Percentiles rank a stretch among this genome's conserved stretches.
Evolutionary conservation across 306 rosid species (phyloP).

Genomic region (Castanospermum australe): DNA sequence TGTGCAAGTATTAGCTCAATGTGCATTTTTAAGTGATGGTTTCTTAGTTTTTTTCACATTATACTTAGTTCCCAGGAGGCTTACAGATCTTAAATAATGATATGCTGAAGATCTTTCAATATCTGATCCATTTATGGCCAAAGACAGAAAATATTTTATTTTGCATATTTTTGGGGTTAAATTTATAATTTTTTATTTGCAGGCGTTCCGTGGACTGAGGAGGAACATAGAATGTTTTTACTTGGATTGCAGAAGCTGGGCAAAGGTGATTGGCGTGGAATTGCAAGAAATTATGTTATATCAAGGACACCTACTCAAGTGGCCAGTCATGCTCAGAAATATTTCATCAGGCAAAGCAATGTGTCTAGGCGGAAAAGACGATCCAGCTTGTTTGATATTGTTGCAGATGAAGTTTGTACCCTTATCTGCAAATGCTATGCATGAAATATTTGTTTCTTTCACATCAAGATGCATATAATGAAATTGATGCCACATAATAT

Average conservation of each 20-base stretch:
- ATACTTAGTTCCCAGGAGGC: neutral
- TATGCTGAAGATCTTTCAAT: neutral
- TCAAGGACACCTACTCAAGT: conserved; percentile 98
- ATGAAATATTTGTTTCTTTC: conserved; percentile 1
- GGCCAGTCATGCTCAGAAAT: conserved; percentile 98
- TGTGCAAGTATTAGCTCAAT: neutral
- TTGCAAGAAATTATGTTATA: conserved; percentile 88
- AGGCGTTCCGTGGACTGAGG: conserved; percentile 99
- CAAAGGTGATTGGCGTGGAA: conserved; percentile 99
- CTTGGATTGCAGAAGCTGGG: conserved; percentile 96
- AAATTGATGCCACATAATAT: conserved; percentile 4
- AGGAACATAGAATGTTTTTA: conserved; percentile 96
- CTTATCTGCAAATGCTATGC: conserved; percentile 25
- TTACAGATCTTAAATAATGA: neutral
- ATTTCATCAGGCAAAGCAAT: conserved; percentile 93
- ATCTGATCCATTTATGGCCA: neutral
- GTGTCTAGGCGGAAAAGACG: conserved; percentile 93
- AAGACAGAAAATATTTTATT: neutral
- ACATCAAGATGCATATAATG: conserved; percentile 2
- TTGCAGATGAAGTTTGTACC: conserved; percentile 86
- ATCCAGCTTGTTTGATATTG: conserved; percentile 92
- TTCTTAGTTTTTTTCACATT: neutral
- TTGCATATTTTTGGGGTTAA: neutral
- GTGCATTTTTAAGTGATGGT: neutral
- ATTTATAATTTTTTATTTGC: conserved; percentile 27